Conservation (phyloP, 352 stramenopile species). For the Phytophthora lateralis region DNA sequence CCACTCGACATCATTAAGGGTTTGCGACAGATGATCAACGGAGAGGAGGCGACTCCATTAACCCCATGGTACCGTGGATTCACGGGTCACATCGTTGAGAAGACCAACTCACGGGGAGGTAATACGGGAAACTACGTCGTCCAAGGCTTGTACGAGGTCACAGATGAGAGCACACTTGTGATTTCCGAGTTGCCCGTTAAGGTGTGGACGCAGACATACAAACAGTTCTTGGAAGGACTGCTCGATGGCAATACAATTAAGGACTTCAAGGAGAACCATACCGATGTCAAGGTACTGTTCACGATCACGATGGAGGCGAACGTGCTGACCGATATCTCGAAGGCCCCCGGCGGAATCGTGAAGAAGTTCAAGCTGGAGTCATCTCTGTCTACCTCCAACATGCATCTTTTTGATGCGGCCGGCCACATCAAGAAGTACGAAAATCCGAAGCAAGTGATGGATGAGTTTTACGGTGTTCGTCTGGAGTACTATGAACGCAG, state of each 20-base stretch:
- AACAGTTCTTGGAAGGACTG: conserved; percentile 93
- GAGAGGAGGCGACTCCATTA: conserved; percentile 61
- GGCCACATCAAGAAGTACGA: conserved; percentile 95
- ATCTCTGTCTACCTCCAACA: conserved; percentile 95
- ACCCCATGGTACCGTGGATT: conserved; percentile 94
- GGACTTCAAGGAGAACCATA: conserved; percentile 94
- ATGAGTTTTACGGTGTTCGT: conserved; percentile 94
- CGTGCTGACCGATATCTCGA: conserved; percentile 68
- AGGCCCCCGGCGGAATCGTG: conserved; percentile 78
- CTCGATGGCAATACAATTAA: conserved; percentile 88
- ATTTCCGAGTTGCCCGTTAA: conserved; percentile 97
- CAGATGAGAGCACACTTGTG: conserved; percentile 89
- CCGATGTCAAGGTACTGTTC: conserved; percentile 92
- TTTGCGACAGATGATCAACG: conserved; percentile 69
- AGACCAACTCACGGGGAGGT: conserved; percentile 54
- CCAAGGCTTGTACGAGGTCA: conserved; percentile 83
- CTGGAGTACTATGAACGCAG: conserved; percentile 93
- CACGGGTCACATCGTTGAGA: conserved; percentile 85
- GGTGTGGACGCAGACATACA: conserved; percentile 97
- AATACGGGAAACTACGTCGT: conserved; percentile 83
- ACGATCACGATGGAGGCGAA: conserved; percentile 84
- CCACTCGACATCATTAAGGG: conserved; percentile 89
- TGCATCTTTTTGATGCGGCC: conserved; percentile 95
- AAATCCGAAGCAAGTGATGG: conserved; percentile 91
- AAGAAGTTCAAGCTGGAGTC: conserved; percentile 97